Conservation (phyloP, 768 basidiomycete species). For the Rhodotorula taiwanensis region DNA sequence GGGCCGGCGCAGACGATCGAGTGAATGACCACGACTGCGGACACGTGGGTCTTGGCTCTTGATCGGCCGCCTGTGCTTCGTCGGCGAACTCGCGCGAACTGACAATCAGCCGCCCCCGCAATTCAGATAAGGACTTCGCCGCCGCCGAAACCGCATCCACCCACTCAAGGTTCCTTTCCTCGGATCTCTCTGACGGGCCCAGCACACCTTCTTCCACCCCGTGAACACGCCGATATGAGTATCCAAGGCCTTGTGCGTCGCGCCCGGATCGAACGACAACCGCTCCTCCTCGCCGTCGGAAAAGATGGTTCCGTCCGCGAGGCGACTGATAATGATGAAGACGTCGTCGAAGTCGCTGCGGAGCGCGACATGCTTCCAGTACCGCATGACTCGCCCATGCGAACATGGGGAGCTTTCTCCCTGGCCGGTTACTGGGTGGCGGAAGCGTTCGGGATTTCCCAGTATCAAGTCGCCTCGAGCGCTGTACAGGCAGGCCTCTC, state of each 20-base stretch:
- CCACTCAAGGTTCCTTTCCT: neutral
- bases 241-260: neutral
- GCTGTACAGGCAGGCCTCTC: conserved; percentile 26
- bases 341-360: conserved; percentile 18
- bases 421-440: conserved; percentile 14
- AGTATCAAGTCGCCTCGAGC: conserved; percentile 30
- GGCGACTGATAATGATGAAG: neutral
- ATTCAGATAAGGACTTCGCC: too few relatives aligned
- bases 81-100: too few relatives aligned
- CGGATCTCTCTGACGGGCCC: neutral
- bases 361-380: conserved; percentile 37
- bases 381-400: conserved; percentile 3
- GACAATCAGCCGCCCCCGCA: too few relatives aligned
- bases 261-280: neutral
- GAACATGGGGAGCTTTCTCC: conserved; percentile 30
- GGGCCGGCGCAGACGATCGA: too few relatives aligned
- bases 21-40: too few relatives aligned
- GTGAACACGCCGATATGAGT: too few relatives aligned
- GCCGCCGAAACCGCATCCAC: too few relatives aligned
- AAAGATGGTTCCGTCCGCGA: conserved; percentile 6
- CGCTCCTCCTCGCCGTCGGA: neutral
- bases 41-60: too few relatives aligned
- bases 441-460: conserved; percentile 27
- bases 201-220: neutral
- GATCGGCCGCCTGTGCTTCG: too few relatives aligned